A percentile compares a stretch with the other conserved stretches of the same genome.
phyloP scores from a whole-genome alignment of 352 stramenopile species.

The Plasmopara muralis region DNA sequence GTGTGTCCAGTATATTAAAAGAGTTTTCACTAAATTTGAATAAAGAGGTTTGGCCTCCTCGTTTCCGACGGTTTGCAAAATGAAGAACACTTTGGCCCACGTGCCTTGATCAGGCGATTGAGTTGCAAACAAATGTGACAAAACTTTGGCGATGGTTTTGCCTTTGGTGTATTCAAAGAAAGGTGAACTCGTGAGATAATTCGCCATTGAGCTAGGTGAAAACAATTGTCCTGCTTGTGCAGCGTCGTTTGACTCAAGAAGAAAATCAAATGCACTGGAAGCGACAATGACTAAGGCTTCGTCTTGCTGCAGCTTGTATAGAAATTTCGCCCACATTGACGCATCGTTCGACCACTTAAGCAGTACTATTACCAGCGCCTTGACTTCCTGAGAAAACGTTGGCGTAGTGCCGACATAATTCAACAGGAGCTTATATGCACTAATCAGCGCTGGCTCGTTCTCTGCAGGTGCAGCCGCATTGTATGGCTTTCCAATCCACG shows the following conservation, averaged over 20 bases:
- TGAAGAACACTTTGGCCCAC: not conserved
- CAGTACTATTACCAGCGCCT: not conserved
- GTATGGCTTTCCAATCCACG: not conserved
- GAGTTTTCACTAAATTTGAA: not conserved
- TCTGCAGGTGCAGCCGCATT: not conserved
- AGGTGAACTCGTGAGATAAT: not conserved
- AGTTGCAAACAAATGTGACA: not conserved
- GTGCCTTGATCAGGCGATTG: not conserved
- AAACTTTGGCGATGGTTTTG: not conserved
- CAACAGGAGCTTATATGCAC: not conserved
- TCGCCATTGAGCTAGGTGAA: not conserved
- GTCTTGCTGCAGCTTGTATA: not conserved
- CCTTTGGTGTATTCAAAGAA: not conserved
- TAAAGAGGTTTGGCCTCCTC: not conserved
- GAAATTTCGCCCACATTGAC: not conserved
- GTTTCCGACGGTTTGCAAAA: not conserved
- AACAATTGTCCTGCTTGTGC: not conserved
- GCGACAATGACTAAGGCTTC: not conserved
- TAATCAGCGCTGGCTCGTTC: not conserved
- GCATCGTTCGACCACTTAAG: not conserved
- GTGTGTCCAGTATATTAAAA: not conserved
- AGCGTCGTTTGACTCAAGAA: not conserved
- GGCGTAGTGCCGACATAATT: not conserved
- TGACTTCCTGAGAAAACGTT: not conserved
- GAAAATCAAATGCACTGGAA: not conserved